Base-by-base conservation (phyloP, 73 alveolate species). In the Paraurostyla sp. region DNA sequence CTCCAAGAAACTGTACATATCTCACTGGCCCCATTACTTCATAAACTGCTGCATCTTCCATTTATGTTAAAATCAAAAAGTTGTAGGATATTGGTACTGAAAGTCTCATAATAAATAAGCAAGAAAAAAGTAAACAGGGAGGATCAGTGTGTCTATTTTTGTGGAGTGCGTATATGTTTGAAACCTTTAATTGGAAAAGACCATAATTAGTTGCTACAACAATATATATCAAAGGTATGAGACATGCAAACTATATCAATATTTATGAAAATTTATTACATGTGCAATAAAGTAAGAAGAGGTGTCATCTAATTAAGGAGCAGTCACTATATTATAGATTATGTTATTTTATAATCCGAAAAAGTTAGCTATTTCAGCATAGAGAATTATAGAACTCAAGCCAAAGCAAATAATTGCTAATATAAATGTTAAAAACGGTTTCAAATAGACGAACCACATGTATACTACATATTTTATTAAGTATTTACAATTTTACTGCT, bases 341-440 rank as follows among this genome's bases (percentile, higher is more conserved):
- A 78, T 78, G 58, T 49, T 78, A 41, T 78, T 54, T 51, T 78
- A 20, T 32, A 52, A 2, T 20, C 89, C 89, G 27, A 78, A 52
- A 60, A 78, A 52, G 57, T 51, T 49, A 30, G 89, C 78, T 0
- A 78, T 13, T 78, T 78, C 89, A 2, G 89, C 89, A 51, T 78
- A 78, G 6, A 51, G 9, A 35, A 78, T 78, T 4, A 78, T 54
- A 3, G 52, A 16, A 43, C 80, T 40, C 41, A 78, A 42, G 6
- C 65, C 20, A 2, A 52, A 25, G 33, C 46, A 51, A 27, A 52
- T 36, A 3, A 52, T 7, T 0, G 89, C 49, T 51, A 78, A n/a
- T 42, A 78, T 4, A 1, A 78, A 3, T 49, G 32, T 78, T 52
- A 23, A 16, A 52, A 52, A 6, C 0, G 89, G 78, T 43, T 78